Conservation (phyloP, 2,329 filamentous ascomycete genomes). For the Phyllosticta ampelicida region DNA sequence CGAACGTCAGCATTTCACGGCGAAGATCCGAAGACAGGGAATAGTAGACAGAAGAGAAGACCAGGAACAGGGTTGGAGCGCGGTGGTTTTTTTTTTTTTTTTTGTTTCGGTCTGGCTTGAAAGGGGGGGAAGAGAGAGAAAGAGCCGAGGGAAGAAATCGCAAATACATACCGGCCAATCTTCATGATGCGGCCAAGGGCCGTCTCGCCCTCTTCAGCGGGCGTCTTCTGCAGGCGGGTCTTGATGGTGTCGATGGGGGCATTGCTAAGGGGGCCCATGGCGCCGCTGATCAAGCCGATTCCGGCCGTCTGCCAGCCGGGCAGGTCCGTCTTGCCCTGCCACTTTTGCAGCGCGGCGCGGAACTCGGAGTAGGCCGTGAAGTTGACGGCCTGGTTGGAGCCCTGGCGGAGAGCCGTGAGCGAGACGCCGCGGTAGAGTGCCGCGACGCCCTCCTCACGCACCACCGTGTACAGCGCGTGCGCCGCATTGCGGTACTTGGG, state of each 20-base stretch:
- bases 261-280: conserved; percentile 92
- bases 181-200: conserved; percentile 66
- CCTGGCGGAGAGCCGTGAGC: conserved; percentile 85
- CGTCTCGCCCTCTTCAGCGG: conserved; percentile 68
- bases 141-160: no score
- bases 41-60: no score
- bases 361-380: conserved; percentile 97
- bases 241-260: conserved; percentile 99
- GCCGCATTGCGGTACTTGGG: conserved; percentile 97
- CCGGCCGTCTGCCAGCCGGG: conserved; percentile 84
- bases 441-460: conserved; percentile 80
- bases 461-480: conserved; percentile 70
- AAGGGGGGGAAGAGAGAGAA: neutral
- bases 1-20: no score
- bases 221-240: conserved; percentile 85
- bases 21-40: no score
- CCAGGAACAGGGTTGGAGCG: no score
- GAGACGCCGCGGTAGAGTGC: conserved; percentile 89
- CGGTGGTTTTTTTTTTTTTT: no score
- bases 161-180: conserved; percentile 49
- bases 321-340: conserved; percentile 62
- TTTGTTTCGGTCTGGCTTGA: no score
- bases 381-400: conserved; percentile 89
- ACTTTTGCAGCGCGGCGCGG: conserved; percentile 63
- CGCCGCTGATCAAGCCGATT: conserved; percentile 83